A percentile compares a stretch with the other conserved stretches of the same genome.
These are phyloP conservation scores for Chlorella sp. DNA, from an alignment of 139 green algal species.

Conservation along the genomic window DNA sequence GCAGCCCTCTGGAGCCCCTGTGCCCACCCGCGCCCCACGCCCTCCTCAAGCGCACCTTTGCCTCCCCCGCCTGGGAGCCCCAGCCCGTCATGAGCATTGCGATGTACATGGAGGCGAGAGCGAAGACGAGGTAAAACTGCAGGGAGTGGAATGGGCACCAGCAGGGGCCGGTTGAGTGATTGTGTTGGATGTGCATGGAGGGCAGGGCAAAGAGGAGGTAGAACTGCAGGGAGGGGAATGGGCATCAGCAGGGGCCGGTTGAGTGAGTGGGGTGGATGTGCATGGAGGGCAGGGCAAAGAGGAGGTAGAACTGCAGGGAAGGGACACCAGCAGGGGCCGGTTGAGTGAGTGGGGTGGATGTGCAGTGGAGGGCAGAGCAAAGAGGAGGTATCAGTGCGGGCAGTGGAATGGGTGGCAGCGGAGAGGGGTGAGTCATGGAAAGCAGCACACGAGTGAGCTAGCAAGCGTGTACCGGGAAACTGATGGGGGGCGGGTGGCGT, in stretches of 20 bases:
- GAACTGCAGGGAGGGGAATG: constrained; percentile 31
- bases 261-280: background rate
- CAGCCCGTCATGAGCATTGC: constrained; percentile 98
- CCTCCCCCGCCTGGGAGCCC: constrained; percentile 72
- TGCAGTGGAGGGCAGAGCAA: background rate
- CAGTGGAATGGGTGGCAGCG: too few relatives aligned
- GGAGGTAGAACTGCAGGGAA: constrained; percentile 23
- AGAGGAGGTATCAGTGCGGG: too few relatives aligned
- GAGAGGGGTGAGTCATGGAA: too few relatives aligned
- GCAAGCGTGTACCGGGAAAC: too few relatives aligned
- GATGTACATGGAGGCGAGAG: constrained; percentile 94
- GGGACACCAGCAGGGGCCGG: background rate
- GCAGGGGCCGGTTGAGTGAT: background rate
- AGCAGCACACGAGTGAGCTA: too few relatives aligned
- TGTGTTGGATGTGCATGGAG: background rate
- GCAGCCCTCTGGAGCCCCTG: background rate
- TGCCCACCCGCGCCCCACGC: constrained; percentile 3
- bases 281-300: background rate
- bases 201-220: background rate
- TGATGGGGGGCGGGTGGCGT: too few relatives aligned
- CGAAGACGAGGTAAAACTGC: constrained; percentile 99
- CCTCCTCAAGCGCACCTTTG: constrained; percentile 31
- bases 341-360: background rate
- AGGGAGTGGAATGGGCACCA: constrained; percentile 53
- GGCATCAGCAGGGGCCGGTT: background rate